Base-by-base conservation (phyloP, 176 grass and related monocot species). In the Leersia perrieri region DNA sequence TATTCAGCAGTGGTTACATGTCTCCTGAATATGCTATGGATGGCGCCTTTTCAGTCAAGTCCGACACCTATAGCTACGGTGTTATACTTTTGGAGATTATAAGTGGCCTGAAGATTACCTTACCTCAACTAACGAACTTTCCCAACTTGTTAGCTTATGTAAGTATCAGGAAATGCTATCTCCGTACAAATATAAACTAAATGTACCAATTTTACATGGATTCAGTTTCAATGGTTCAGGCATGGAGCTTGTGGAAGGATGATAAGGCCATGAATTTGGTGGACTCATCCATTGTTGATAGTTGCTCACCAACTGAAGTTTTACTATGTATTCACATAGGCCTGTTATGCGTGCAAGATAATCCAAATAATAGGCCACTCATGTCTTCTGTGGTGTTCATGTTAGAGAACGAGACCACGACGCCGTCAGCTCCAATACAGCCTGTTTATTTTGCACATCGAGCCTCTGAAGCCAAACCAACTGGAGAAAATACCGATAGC, bases 21-120 rank as follows among this genome's bases (percentile, higher is more conserved):
- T 79, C 92, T 29, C 89, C 92, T 27, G 87, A 94, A 79, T 94
- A 94, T 85, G 92, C 84, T 2, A 91, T 94, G 89, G 72, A 87
- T 5, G 92, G 92, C 0, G 33, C 22, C 5, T 87, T 94, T 65
- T 94, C 92, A 36, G 64, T 87, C 33, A 94, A 94, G 68, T 94
- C 89, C 0, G 89, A 91, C 12, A 87, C 87, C 0, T 94, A 86
- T 11, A 91, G 89, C 60, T 91, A 75, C 13, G 89, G 92, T 47
- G 80, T 89, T 28, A 28, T 94, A 26, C 45, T 94, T 30, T 69
- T 94, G 72, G 89, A 94, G 80, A 87, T 89, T 16, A 34, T 92
- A 40, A 94, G 89, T 38, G 86, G 92, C 1, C 44, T 82, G 26
- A 89, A 79, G 73, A 92, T 89, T 33, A 91, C 29, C 38, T 72